phyloP scores from a whole-genome alignment of 805 yeast genomes.

The Candida sanyiensis region DNA sequence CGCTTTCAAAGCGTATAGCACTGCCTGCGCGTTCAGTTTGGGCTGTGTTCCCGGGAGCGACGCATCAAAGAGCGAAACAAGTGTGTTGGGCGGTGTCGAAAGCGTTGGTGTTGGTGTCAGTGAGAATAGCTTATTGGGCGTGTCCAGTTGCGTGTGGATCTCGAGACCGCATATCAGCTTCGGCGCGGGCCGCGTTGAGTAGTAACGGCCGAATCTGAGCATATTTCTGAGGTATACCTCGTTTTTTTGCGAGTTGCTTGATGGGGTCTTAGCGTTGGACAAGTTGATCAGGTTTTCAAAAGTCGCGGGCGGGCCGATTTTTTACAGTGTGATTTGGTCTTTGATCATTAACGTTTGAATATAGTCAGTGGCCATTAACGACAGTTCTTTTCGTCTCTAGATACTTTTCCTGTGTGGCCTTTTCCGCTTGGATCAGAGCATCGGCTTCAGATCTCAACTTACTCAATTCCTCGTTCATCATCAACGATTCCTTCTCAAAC shows the following conservation, averaged over 20 bases:
- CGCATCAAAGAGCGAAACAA: slow-evolving; percentile 72
- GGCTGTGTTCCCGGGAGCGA: slow-evolving; percentile 95
- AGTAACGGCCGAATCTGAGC: neutral
- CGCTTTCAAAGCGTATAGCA: slow-evolving; percentile 63
- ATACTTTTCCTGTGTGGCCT: slow-evolving; percentile 19
- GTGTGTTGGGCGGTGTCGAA: slow-evolving; percentile 56
- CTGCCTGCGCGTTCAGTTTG: slow-evolving; percentile 63
- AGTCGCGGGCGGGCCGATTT: too few species aligned
- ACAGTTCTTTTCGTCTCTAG: too few species aligned
- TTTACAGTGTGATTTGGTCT: too few species aligned
- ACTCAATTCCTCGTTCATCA: slow-evolving; percentile 12
- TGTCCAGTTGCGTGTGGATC: slow-evolving; percentile 83
- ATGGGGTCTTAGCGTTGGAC: too few species aligned
- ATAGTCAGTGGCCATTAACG: too few species aligned
- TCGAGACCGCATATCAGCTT: slow-evolving; percentile 81
- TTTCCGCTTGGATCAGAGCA: slow-evolving; percentile 19
- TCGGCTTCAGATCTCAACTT: slow-evolving; percentile 23
- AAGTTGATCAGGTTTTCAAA: too few species aligned
- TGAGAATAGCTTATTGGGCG: slow-evolving; percentile 74
- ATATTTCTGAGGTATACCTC: neutral
- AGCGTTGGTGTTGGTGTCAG: slow-evolving; percentile 43
- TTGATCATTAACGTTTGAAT: too few species aligned
- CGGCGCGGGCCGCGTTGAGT: slow-evolving; percentile 16
- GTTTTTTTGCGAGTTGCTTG: too few species aligned
- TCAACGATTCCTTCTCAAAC: slow-evolving; percentile 14